A percentile compares a stretch with the other conserved stretches of the same genome.
Evolutionary conservation across 495 filamentous ascomycete species (phyloP).

Genomic region (Aspergillus ellipticus): DNA sequence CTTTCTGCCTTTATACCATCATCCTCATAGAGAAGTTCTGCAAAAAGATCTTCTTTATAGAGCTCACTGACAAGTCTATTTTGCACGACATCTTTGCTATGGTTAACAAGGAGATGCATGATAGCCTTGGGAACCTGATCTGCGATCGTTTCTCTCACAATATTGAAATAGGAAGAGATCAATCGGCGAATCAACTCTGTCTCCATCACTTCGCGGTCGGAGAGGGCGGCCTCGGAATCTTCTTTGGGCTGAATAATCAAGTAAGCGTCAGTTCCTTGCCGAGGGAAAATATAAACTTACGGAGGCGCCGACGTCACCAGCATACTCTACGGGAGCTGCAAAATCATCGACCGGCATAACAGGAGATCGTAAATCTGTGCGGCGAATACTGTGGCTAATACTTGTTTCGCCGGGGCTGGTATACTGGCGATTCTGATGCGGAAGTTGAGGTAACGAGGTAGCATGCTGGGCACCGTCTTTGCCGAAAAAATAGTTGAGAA

Average conservation of each 20-base stretch:
- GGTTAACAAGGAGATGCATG: slow-evolving; percentile 98
- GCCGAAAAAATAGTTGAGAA: slow-evolving; percentile 97
- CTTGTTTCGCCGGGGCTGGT: slow-evolving; percentile 73
- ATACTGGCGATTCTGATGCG: slow-evolving; percentile 59
- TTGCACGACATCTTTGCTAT: slow-evolving; percentile 95
- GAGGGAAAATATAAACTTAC: slow-evolving; percentile 45
- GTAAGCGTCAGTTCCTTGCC: background rate
- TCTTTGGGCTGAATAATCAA: slow-evolving; percentile 30
- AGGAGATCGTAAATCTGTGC: slow-evolving; percentile 57
- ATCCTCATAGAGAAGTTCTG: slow-evolving; percentile 94
- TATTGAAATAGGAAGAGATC: slow-evolving; percentile 97
- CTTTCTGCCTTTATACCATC: slow-evolving; percentile 95
- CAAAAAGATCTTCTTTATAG: slow-evolving; percentile 90
- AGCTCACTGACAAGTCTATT: slow-evolving; percentile 93
- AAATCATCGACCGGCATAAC: slow-evolving; percentile 42
- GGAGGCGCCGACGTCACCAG: slow-evolving; percentile 51
- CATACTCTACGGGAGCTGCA: slow-evolving; percentile 32
- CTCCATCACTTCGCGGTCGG: slow-evolving; percentile 92
- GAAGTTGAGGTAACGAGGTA: slow-evolving; percentile 27
- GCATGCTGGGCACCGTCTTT: slow-evolving; percentile 68
- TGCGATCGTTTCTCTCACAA: slow-evolving; percentile 93
- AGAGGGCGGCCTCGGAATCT: slow-evolving; percentile 72
- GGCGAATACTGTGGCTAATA: slow-evolving; percentile 77
- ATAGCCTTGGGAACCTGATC: slow-evolving; percentile 98
- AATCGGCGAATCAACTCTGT: slow-evolving; percentile 94